Conservation (phyloP, 371 early-diverging fungal species). For the Mortierella sp. region DNA sequence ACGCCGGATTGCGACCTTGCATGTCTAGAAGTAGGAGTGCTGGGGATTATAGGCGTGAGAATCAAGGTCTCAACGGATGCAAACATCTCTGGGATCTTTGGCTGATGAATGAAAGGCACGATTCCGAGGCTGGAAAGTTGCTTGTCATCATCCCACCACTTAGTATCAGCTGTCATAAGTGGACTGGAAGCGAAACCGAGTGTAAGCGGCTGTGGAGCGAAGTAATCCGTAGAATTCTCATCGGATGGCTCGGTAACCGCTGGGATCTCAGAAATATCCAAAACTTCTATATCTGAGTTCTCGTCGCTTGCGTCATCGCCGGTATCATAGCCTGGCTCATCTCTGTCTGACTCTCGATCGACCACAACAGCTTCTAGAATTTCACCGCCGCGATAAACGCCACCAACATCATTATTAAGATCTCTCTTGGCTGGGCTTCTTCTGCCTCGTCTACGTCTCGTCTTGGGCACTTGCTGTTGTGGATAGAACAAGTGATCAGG, state of each 20-base stretch:
- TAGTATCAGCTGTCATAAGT: neutral
- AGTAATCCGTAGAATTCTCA: neutral
- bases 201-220: conserved; percentile 10
- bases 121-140: conserved; percentile 22
- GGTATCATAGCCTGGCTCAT: neutral
- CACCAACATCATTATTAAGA: neutral
- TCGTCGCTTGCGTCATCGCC: conserved; percentile 6
- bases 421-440: neutral
- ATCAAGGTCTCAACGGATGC: conserved; percentile 26
- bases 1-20: neutral
- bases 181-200: conserved; percentile 12
- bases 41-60: conserved; percentile 11
- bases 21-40: conserved; percentile 1
- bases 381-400: neutral
- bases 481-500: conserved; percentile 27
- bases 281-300: conserved; percentile 2
- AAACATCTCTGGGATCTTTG: conserved; percentile 31
- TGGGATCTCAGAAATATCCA: neutral
- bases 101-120: conserved; percentile 19
- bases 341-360: neutral
- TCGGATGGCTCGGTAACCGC: neutral
- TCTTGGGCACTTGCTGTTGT: conserved; percentile 4
- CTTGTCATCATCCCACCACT: conserved; percentile 28
- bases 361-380: neutral
- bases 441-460: neutral